These are phyloP conservation scores for Thermomucor indicae-seudaticae DNA, from an alignment of 371 early-diverging fungal species.

Conservation along the genomic window DNA sequence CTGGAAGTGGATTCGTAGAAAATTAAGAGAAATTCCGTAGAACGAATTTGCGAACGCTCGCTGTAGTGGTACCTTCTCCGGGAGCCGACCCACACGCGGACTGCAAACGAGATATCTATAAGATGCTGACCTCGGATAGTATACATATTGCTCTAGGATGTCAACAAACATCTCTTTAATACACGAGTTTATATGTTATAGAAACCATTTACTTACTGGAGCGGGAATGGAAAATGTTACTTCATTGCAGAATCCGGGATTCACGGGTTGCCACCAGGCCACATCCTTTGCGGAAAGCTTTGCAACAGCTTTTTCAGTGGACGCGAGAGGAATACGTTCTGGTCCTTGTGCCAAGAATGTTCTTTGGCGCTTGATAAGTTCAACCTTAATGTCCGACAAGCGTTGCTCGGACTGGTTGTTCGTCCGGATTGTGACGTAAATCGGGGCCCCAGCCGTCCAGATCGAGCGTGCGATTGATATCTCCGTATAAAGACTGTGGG, in stretches of 20 bases:
- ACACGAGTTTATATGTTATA: not conserved
- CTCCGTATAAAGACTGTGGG: slow-evolving; percentile 11
- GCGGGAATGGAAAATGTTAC: slow-evolving; percentile 17
- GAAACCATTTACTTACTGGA: slow-evolving; percentile 18
- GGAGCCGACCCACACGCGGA: not conserved
- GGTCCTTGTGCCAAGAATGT: slow-evolving; percentile 8
- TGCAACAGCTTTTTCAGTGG: slow-evolving; percentile 14
- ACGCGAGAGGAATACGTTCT: slow-evolving; percentile 12
- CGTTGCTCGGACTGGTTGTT: slow-evolving; percentile 11
- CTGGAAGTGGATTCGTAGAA: no score
- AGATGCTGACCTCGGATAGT: not conserved
- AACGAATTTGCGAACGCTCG: no score
- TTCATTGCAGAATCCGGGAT: slow-evolving; percentile 10
- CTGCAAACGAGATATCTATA: not conserved
- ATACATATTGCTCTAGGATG: not conserved
- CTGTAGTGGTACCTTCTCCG: not conserved
- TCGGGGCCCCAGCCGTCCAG: slow-evolving; percentile 31
- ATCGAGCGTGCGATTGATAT: slow-evolving; percentile 16
- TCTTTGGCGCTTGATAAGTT: slow-evolving; percentile 23
- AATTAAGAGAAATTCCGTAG: no score
- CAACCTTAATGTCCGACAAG: slow-evolving; percentile 18
- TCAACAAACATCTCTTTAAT: not conserved
- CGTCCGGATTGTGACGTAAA: slow-evolving; percentile 19
- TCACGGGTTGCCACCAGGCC: slow-evolving; percentile 31
- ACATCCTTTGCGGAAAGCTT: slow-evolving; percentile 2